Conservation (phyloP, 2,329 filamentous ascomycete genomes). For the Cercospora sojina region DNA sequence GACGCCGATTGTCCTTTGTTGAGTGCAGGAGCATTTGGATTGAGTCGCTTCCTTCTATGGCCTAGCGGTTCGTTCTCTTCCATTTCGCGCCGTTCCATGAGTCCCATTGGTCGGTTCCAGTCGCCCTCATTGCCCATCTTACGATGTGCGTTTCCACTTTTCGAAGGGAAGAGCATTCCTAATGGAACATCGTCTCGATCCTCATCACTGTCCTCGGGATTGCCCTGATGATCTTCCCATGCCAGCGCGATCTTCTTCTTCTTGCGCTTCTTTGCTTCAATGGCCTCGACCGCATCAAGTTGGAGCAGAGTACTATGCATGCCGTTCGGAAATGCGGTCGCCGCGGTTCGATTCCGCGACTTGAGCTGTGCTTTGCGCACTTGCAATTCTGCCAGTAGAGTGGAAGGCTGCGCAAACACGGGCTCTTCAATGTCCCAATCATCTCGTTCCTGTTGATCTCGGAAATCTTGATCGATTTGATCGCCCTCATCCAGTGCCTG, state of each 20-base stretch:
- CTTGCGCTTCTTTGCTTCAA: slow-evolving; percentile 72
- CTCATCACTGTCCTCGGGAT: slow-evolving; percentile 58
- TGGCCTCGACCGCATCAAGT: slow-evolving; percentile 84
- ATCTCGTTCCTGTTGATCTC: slow-evolving; percentile 49
- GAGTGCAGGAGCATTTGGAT: slow-evolving; percentile 19
- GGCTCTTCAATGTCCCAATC: slow-evolving; percentile 43
- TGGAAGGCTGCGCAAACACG: slow-evolving; percentile 76
- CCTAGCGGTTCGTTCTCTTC: slow-evolving; percentile 93
- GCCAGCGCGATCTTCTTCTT: slow-evolving; percentile 79
- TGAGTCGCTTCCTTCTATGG: slow-evolving; percentile 69
- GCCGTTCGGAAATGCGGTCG: slow-evolving; percentile 66
- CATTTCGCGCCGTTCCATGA: slow-evolving; percentile 77
- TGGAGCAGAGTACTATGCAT: slow-evolving; percentile 88
- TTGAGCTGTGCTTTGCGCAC: slow-evolving; percentile 87
- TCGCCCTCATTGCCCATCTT: slow-evolving; percentile 43
- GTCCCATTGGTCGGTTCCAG: slow-evolving; percentile 65
- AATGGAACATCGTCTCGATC: slow-evolving; percentile 74
- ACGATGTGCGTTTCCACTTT: slow-evolving; percentile 52
- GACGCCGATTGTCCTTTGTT: slow-evolving; percentile 26
- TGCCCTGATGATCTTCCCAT: slow-evolving; percentile 69
- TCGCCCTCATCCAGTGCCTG: slow-evolving; percentile 35
- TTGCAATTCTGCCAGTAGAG: slow-evolving; percentile 87
- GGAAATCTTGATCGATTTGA: slow-evolving; percentile 46
- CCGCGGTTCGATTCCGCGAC: slow-evolving; percentile 68
- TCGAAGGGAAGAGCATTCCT: slow-evolving; percentile 70